Conservation (phyloP, 805 yeast species). For the Millerozyma miso region DNA sequence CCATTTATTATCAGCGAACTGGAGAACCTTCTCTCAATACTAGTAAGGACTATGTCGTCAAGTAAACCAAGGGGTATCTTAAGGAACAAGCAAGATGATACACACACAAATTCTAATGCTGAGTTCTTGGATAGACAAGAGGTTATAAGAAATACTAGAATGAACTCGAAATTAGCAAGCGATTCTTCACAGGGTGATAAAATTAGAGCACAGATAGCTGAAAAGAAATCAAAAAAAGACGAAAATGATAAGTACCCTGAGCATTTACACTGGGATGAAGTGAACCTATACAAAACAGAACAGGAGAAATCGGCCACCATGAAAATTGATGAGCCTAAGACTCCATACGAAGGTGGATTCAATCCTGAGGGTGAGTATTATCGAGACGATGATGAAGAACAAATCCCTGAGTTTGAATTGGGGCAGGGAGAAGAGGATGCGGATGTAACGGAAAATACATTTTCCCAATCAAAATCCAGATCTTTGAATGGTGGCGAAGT, state of each 20-base stretch:
- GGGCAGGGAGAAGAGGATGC: constrained; percentile 52
- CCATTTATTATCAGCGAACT: not conserved
- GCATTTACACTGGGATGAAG: constrained; percentile 80
- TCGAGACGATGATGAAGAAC: constrained; percentile 61
- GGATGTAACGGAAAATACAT: constrained; percentile 14
- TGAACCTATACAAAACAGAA: constrained; percentile 68
- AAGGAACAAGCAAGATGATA: constrained; percentile 42
- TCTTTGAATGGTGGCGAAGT: constrained; percentile 42
- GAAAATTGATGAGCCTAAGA: constrained; percentile 92
- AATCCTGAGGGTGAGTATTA: constrained; percentile 80
- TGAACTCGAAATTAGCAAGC: constrained; percentile 56
- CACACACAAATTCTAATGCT: constrained; percentile 15
- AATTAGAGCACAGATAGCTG: constrained; percentile 44
- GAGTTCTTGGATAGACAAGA: constrained; percentile 54
- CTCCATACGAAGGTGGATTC: constrained; percentile 90
- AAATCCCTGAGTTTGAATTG: constrained; percentile 48
- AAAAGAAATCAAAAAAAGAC: constrained; percentile 23
- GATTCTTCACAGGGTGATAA: constrained; percentile 40
- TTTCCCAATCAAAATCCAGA: not conserved
- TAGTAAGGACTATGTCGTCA: constrained; percentile 4
- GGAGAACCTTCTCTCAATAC: not conserved
- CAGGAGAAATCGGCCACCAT: constrained; percentile 68
- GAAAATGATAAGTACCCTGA: constrained; percentile 10
- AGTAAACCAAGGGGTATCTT: constrained; percentile 43
- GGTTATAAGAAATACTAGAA: constrained; percentile 74